Evolutionary conservation across 352 stramenopile genomes (phyloP).

Genomic region (Phytophthora rubi): DNA sequence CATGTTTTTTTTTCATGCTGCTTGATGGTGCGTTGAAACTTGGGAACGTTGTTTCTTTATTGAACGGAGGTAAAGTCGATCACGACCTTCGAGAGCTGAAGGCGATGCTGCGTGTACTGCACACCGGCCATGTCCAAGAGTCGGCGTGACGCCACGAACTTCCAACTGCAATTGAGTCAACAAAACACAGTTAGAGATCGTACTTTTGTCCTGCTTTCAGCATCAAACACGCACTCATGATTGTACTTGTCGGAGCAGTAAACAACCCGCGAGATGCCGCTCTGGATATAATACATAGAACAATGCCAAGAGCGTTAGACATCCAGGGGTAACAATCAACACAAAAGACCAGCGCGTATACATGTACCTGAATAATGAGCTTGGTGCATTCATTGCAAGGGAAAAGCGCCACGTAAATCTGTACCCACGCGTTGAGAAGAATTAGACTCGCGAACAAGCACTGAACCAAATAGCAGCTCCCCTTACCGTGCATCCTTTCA

Average conservation of each 20-base stretch:
- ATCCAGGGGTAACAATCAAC: neutral
- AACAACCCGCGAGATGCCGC: constrained; percentile 95
- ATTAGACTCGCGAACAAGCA: constrained; percentile 6
- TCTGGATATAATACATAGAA: constrained; percentile 49
- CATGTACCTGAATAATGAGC: constrained; percentile 95
- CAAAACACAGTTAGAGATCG: constrained; percentile 15
- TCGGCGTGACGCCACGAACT: constrained; percentile 85
- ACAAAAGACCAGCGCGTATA: constrained; percentile 1
- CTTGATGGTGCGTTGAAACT: constrained; percentile 10
- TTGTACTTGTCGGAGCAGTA: constrained; percentile 98
- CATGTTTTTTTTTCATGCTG: constrained; percentile 4
- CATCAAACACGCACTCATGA: constrained; percentile 61
- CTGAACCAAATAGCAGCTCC: neutral
- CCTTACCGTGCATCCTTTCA: constrained; percentile 90
- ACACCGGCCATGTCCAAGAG: constrained; percentile 90
- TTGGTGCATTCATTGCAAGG: constrained; percentile 99
- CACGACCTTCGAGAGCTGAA: constrained; percentile 60
- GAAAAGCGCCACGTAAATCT: constrained; percentile 99
- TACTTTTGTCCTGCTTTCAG: neutral
- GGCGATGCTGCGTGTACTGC: constrained; percentile 62
- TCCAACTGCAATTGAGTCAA: constrained; percentile 63
- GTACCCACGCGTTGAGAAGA: neutral
- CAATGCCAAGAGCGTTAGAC: neutral
- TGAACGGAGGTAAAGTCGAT: constrained; percentile 72
- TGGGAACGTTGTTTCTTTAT: constrained; percentile 15